Base-by-base conservation (phyloP, 768 basidiomycete species). In the Pleurotus sapidus region DNA sequence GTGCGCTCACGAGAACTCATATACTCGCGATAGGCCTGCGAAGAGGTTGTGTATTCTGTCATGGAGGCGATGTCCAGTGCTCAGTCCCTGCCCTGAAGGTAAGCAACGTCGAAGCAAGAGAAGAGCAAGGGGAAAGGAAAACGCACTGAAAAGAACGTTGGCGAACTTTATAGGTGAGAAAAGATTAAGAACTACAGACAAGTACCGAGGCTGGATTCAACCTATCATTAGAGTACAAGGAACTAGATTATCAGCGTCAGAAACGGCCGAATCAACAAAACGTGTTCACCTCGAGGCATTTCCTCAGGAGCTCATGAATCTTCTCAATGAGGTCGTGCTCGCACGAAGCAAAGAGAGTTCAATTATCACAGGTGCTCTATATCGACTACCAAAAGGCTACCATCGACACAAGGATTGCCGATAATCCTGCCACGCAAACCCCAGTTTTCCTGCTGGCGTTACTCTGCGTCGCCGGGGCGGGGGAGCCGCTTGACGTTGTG, bases 1-100 rank as follows among this genome's bases (percentile, higher is more conserved):
- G 87, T 89, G 49, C 89, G 80, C 24, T 87, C 79, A 48, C 79
- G 81, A 60, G 87, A 74, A 55, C 73, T 74, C 72, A 83, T 77
- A 66, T 78, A 87, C 65, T 84, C 79, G 49, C 78, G 77, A 46
- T 82, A 70, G 47, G 84, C 81, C 60, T 84, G 81, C 1, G 86
- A 79, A 43, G 83, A 83, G 46, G 77, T 74, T 0, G 80, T 78
- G 68, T 84, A 86, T 72, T 86, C 86, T 55, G 86, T 84, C 87
- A 89, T 88, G 60, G 42, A 17, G 42, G 9, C n/a, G 12, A 58
- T 55, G 53, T 49, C 60, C 50, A 57, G n/a, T 34, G 30, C 30
- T 34, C 30, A 34, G 30, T 34, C 30, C 30, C 49, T 48, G 49
- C 50, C 40, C 45, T 30, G 46, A 48, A 55, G 23, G 49, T n/a